These are phyloP conservation scores for Calvatia gigantea DNA, from an alignment of 768 basidiomycete species.

Conservation along the genomic window DNA sequence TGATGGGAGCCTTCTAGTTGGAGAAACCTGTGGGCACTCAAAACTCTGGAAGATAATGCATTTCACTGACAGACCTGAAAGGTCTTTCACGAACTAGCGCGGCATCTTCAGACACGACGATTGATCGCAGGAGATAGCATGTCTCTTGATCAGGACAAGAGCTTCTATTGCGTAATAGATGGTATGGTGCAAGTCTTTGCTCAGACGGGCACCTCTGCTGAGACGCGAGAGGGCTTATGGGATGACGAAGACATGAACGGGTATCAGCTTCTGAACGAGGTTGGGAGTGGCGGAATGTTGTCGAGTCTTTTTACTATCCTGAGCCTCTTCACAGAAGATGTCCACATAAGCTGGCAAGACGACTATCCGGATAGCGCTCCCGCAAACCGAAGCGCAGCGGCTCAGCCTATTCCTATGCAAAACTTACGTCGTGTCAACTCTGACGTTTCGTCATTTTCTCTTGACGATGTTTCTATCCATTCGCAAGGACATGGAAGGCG, in stretches of 20 bases:
- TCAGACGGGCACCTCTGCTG: constrained; percentile 52
- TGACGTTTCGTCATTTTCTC: constrained; percentile 61
- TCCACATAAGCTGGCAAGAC: constrained; percentile 90
- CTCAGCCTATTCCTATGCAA: constrained; percentile 21
- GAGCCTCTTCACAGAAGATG: constrained; percentile 92
- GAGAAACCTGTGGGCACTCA: constrained; percentile 81
- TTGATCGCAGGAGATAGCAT: constrained; percentile 95
- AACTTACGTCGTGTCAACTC: constrained; percentile 44
- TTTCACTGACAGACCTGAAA: constrained; percentile 22
- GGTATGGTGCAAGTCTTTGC: constrained; percentile 96
- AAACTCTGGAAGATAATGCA: not conserved
- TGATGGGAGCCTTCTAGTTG: constrained; percentile 28
- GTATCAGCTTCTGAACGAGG: constrained; percentile 94
- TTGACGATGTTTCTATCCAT: constrained; percentile 25
- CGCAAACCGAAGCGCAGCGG: constrained; percentile 18
- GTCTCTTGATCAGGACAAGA: constrained; percentile 86
- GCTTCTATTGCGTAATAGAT: constrained; percentile 97
- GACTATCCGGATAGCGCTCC: constrained; percentile 34
- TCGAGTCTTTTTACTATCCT: constrained; percentile 97
- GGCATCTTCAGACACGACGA: constrained; percentile 93
- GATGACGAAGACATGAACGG: constrained; percentile 91
- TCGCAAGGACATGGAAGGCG: constrained; percentile 37
- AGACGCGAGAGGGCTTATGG: constrained; percentile 54
- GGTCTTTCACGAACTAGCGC: constrained; percentile 96
- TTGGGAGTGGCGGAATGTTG: constrained; percentile 91